Conservation (phyloP, 352 stramenopile genomes). For the Globisporangium radiosum region DNA sequence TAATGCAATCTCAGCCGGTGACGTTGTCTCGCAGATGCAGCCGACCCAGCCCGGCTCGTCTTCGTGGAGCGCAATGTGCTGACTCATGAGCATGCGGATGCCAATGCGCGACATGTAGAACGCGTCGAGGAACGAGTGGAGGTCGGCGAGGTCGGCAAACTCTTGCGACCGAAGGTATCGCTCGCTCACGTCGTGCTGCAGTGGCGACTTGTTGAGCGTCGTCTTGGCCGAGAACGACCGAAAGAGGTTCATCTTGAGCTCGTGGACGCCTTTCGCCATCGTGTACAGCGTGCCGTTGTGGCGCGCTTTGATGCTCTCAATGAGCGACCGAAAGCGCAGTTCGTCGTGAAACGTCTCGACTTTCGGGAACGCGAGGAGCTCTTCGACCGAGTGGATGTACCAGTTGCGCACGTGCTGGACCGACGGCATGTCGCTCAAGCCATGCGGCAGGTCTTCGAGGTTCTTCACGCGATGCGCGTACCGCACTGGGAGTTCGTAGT, state of each 20-base stretch:
- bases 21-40: conserved; percentile 96
- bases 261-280: conserved; percentile 98
- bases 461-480: conserved; percentile 95
- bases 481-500: conserved; percentile 97
- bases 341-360: conserved; percentile 86
- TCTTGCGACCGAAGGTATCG: conserved; percentile 71
- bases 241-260: conserved; percentile 92
- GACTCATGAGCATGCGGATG: conserved; percentile 99
- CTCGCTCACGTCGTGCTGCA: conserved; percentile 47
- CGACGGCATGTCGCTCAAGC: conserved; percentile 90
- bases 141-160: conserved; percentile 89
- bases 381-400: conserved; percentile 96
- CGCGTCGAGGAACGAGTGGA: conserved; percentile 97
- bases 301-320: conserved; percentile 96
- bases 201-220: too few relatives aligned
- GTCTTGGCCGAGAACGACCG: conserved; percentile 51
- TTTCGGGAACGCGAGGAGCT: conserved; percentile 87
- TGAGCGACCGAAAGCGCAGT: conserved; percentile 88
- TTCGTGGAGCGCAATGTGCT: conserved; percentile 97
- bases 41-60: conserved; percentile 82
- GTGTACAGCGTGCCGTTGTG: conserved; percentile 98
- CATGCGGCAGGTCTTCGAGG: conserved; percentile 92
- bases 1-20: conserved; percentile 94
- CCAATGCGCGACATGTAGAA: conserved; percentile 99
- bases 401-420: conserved; percentile 95